Evolutionary conservation across 768 basidiomycete species (phyloP), one percentile per base, ranked within the genome.

Genomic region (Trametes meyenii): DNA sequence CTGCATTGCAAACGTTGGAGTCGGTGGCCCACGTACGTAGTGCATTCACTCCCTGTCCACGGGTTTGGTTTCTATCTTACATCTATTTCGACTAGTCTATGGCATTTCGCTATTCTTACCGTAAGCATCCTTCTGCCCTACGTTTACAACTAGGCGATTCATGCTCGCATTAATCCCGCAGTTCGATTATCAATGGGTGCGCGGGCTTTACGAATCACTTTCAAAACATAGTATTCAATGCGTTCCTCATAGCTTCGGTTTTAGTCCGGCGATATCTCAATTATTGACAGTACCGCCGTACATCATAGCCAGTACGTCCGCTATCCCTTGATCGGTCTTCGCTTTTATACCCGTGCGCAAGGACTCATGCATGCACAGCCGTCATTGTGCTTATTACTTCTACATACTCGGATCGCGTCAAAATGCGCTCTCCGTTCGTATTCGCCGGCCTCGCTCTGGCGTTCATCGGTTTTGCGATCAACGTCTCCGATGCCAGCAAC

Each of bases 231-330:
- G 26, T 33, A 7, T 2, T 17, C 5, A 12, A 54, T 5, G 11
- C 6, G 14, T 14, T 3, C 6, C 12, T 36, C 3, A 35, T 51
- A 86, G 85, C 21, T 89, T 89, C 56, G 88, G 88, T 1, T 82
- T 83, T 68, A 70, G 79, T 3, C 70, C 82, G 4, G 73, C 85
- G 0, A 76, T 86, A 55, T 85, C 82, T 55, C 86, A 89, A 66
- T 76, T 90, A 3, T 78, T 90, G 42, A 87, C 87, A 2, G 82
- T 89, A 0, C 88, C 88, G 1, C 86, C 87, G 8, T 89, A 88
- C 66, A 70, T 86, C 21, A 55, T 67, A 24, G 66, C 61, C 13
- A 83, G 88, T 88, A 64, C 38, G 84, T 72, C 0, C 21, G 23
- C 45, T 24, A 40, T 12, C 21, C 19, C 0, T 3, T 13, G 14